These are phyloP conservation scores for Nannizziopsis barbatae DNA, from an alignment of 2,329 filamentous ascomycete genomes.

Conservation along the genomic window DNA sequence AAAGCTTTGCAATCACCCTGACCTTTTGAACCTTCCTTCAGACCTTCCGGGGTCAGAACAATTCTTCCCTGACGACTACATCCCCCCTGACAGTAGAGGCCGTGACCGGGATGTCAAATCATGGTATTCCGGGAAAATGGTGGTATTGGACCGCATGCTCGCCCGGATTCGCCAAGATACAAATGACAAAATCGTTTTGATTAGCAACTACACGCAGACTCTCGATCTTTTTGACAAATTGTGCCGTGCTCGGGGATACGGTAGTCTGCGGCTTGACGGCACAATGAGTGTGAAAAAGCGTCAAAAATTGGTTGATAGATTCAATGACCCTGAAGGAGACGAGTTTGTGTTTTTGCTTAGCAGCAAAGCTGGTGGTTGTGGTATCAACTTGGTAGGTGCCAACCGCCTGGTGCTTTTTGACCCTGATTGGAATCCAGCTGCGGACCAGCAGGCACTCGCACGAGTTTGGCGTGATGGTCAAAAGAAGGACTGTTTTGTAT, in stretches of 20 bases:
- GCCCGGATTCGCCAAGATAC: slow-evolving; percentile 90
- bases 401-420: slow-evolving; percentile 94
- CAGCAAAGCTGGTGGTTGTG: slow-evolving; percentile 92
- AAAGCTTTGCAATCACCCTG: slow-evolving; percentile 96
- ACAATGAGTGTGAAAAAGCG: slow-evolving; percentile 97
- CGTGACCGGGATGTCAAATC: slow-evolving; percentile 85
- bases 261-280: slow-evolving; percentile 78
- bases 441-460: slow-evolving; percentile 91
- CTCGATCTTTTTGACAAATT: slow-evolving; percentile 88
- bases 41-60: slow-evolving; percentile 81
- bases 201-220: slow-evolving; percentile 96
- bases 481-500: slow-evolving; percentile 98
- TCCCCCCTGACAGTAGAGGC: slow-evolving; percentile 75
- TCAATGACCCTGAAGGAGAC: slow-evolving; percentile 80
- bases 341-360: slow-evolving; percentile 96
- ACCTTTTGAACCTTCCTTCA: slow-evolving; percentile 68
- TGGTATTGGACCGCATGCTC: slow-evolving; percentile 95
- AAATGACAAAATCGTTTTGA: slow-evolving; percentile 97
- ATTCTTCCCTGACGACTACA: slow-evolving; percentile 73
- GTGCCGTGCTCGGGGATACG: slow-evolving; percentile 75
- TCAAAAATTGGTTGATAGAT: slow-evolving; percentile 92
- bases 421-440: slow-evolving; percentile 94
- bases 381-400: slow-evolving; percentile 87
- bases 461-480: slow-evolving; percentile 98
- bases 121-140: slow-evolving; percentile 98